A percentile compares a stretch with the other conserved stretches of the same genome.
phyloP scores from a whole-genome alignment of 1,284 basidiomycete genomes.

The Phellopilus nigrolimitatus region DNA sequence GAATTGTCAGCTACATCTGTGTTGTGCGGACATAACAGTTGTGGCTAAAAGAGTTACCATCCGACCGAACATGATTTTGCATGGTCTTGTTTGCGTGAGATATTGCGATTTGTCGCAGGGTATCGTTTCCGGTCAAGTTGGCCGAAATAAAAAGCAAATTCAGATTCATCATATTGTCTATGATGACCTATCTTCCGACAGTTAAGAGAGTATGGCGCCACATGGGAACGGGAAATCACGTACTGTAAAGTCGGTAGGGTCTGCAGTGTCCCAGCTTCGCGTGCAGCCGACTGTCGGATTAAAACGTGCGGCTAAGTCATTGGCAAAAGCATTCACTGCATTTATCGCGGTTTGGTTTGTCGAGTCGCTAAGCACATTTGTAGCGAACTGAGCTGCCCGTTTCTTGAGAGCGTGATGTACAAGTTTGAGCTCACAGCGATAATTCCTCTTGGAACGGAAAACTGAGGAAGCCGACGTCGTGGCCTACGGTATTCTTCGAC shows the following conservation, averaged over 20 bases:
- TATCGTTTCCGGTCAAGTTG: conserved; percentile 23
- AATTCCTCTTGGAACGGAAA: conserved; percentile 25
- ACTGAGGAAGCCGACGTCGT: conserved; percentile 26
- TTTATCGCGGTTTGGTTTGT: conserved; percentile 40
- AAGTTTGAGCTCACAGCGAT: conserved; percentile 25
- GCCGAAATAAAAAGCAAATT: conserved; percentile 24
- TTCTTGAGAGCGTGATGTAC: background rate
- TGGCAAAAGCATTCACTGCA: conserved; percentile 41
- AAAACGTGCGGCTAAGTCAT: conserved; percentile 40
- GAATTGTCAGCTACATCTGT: too few species aligned
- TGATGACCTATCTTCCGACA: conserved; percentile 21
- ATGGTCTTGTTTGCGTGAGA: conserved; percentile 25
- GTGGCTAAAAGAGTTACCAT: conserved; percentile 16
- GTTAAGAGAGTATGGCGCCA: background rate
- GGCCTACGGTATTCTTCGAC: conserved; percentile 20
- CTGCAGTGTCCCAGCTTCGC: conserved; percentile 29
- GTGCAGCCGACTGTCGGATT: conserved; percentile 43
- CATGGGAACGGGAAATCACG: background rate
- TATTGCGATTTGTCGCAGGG: conserved; percentile 22
- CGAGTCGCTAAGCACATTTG: conserved; percentile 33
- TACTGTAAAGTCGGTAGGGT: conserved; percentile 21
- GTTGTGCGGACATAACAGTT: background rate
- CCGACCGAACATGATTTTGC: conserved; percentile 24
- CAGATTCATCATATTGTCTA: conserved; percentile 27
- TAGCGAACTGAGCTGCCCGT: conserved; percentile 1